Conservation (phyloP, 352 stramenopile genomes). For the Pythium monospermum region DNA sequence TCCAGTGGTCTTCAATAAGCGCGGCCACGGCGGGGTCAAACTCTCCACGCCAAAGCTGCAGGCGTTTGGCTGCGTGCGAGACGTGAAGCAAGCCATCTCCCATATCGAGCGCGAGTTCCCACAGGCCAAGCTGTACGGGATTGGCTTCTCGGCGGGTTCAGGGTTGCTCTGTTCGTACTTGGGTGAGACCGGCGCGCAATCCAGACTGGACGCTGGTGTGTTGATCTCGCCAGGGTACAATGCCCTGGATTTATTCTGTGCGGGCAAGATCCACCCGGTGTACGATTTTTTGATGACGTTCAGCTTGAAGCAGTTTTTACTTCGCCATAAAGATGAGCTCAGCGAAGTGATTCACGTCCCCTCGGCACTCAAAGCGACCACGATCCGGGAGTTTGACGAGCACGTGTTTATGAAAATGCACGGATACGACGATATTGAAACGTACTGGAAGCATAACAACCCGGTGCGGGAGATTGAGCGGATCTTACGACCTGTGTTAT, state of each 20-base stretch:
- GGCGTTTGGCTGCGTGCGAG: conserved; percentile 51
- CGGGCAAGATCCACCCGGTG: conserved; percentile 45
- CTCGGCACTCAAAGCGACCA: conserved; percentile 36
- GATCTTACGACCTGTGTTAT: conserved; percentile 52
- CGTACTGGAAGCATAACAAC: conserved; percentile 70
- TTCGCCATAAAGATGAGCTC: conserved; percentile 39
- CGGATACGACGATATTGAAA: conserved; percentile 48
- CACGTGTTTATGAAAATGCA: conserved; percentile 80
- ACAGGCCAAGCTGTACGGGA: conserved; percentile 41
- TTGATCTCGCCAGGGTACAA: conserved; percentile 75
- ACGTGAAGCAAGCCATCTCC: conserved; percentile 44
- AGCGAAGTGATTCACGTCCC: conserved; percentile 39
- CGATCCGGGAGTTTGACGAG: conserved; percentile 59
- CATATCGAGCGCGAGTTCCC: conserved; percentile 44
- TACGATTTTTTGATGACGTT: conserved; percentile 77
- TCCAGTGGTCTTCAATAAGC: conserved; percentile 77
- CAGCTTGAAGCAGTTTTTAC: conserved; percentile 59
- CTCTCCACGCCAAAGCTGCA: conserved; percentile 61
- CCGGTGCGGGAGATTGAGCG: conserved; percentile 59
- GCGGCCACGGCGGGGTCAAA: conserved; percentile 53
- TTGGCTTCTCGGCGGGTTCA: conserved; percentile 63
- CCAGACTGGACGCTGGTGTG: conserved; percentile 44
- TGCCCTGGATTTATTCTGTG: conserved; percentile 57
- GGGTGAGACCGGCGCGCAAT: conserved; percentile 45
- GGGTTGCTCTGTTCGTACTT: conserved; percentile 68